Evolutionary conservation across 306 rosid species (phyloP).

Genomic region (Dryas alaskensis): DNA sequence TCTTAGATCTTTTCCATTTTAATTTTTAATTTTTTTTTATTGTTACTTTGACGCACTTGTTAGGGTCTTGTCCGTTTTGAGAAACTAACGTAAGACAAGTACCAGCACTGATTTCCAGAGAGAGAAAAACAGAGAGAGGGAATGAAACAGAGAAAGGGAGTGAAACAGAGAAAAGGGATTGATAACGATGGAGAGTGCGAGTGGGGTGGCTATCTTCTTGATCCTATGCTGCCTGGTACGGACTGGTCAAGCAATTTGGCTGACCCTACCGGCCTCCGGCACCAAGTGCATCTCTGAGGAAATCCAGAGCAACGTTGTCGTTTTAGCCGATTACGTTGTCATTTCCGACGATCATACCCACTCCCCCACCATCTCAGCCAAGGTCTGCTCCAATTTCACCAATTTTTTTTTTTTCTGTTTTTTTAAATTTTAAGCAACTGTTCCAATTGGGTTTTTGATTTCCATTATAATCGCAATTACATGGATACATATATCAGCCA

Average conservation of each 20-base stretch:
- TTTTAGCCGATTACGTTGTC: slow-evolving; percentile 79
- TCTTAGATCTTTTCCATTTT: too few relatives aligned
- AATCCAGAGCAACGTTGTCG: slow-evolving; percentile 87
- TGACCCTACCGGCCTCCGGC: slow-evolving; percentile 50
- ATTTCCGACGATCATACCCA: slow-evolving; percentile 50
- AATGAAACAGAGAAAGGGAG: not conserved
- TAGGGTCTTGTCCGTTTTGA: too few relatives aligned
- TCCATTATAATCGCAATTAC: not conserved
- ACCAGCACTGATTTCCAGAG: too few relatives aligned
- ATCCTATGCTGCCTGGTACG: slow-evolving; percentile 9
- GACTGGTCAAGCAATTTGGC: slow-evolving; percentile 23
- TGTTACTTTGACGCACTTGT: too few relatives aligned
- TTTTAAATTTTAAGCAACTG: not conserved
- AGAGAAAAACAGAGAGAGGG: too few relatives aligned
- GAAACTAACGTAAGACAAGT: too few relatives aligned
- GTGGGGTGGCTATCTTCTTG: not conserved
- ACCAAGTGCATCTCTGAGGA: slow-evolving; percentile 96
- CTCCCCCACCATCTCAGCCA: slow-evolving; percentile 60
- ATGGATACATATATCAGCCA: not conserved
- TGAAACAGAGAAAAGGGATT: not conserved
- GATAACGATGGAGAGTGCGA: not conserved
- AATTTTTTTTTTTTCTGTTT: not conserved
- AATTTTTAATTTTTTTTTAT: too few relatives aligned
- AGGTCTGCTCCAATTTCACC: slow-evolving; percentile 45
- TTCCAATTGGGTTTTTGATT: not conserved